phyloP scores from a whole-genome alignment of 2,329 filamentous ascomycete species.

The Bipolaris cookei region DNA sequence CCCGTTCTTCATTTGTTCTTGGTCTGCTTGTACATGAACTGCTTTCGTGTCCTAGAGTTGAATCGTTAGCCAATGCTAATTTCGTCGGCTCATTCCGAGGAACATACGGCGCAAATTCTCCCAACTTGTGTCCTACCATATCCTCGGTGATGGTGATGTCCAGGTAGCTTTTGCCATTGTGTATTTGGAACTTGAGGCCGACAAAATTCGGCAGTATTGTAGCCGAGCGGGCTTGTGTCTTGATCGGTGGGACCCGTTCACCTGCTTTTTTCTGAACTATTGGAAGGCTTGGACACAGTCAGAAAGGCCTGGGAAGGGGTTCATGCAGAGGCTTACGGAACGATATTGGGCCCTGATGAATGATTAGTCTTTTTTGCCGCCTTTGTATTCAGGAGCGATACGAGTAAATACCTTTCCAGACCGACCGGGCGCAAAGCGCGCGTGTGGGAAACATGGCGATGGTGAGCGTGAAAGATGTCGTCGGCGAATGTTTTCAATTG shows the following conservation, averaged over 20 bases:
- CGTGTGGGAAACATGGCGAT: slow-evolving; percentile 71
- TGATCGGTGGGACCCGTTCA: slow-evolving; percentile 73
- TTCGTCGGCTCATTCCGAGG: background rate
- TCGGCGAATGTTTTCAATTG: slow-evolving; percentile 32
- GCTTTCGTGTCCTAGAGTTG: slow-evolving; percentile 66
- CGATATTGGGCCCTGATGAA: slow-evolving; percentile 69
- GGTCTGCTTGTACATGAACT: slow-evolving; percentile 71
- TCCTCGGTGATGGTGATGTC: slow-evolving; percentile 87
- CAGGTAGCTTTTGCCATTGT: slow-evolving; percentile 88
- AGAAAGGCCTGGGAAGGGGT: slow-evolving; percentile 16
- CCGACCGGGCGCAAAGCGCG: slow-evolving; percentile 69
- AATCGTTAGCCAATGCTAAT: slow-evolving; percentile 9
- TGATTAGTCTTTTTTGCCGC: slow-evolving; percentile 49
- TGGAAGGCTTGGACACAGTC: slow-evolving; percentile 59
- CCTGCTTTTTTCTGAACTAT: slow-evolving; percentile 67
- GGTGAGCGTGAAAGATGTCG: slow-evolving; percentile 34
- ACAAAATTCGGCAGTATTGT: slow-evolving; percentile 94
- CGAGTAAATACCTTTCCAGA: slow-evolving; percentile 80
- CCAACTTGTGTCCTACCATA: slow-evolving; percentile 95
- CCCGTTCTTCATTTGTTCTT: slow-evolving; percentile 66
- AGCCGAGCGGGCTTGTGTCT: slow-evolving; percentile 83
- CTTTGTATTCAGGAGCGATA: slow-evolving; percentile 51
- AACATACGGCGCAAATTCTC: slow-evolving; percentile 85
- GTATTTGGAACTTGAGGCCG: slow-evolving; percentile 84
- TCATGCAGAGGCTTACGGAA: slow-evolving; percentile 62